These are phyloP conservation scores for Gastrodia elata DNA, from an alignment of 106 monocot species.

Conservation along the genomic window DNA sequence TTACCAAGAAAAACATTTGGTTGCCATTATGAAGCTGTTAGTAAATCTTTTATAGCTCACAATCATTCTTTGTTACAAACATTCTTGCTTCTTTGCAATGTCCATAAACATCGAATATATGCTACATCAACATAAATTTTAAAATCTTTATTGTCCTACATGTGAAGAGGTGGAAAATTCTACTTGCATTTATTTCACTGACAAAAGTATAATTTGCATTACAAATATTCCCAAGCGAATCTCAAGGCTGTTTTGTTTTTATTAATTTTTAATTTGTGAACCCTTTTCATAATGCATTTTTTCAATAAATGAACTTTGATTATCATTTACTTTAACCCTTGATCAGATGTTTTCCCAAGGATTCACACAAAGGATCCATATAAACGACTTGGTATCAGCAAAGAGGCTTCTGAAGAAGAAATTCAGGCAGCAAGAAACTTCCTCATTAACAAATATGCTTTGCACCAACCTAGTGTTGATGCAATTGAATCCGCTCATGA, in stretches of 20 bases:
- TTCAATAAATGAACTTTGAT: background rate
- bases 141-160: background rate
- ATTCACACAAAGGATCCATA: constrained; percentile 87
- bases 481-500: constrained; percentile 97
- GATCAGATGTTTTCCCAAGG: constrained; percentile 74
- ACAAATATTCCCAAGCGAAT: background rate
- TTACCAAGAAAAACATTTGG: background rate
- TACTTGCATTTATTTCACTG: background rate
- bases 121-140: background rate
- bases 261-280: background rate
- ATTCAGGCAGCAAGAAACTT: constrained; percentile 95
- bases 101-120: background rate
- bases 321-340: constrained; percentile 1
- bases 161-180: background rate
- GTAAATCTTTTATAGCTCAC: background rate
- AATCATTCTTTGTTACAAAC: background rate
- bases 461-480: constrained; percentile 82
- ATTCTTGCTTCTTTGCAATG: background rate
- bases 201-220: background rate
- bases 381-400: constrained; percentile 74
- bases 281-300: background rate
- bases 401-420: constrained; percentile 94
- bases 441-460: constrained; percentile 71
- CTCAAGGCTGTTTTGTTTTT: background rate
- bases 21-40: background rate